Conservation (phyloP, 164 flowering plant species). For the Liquidambar formosana region DNA sequence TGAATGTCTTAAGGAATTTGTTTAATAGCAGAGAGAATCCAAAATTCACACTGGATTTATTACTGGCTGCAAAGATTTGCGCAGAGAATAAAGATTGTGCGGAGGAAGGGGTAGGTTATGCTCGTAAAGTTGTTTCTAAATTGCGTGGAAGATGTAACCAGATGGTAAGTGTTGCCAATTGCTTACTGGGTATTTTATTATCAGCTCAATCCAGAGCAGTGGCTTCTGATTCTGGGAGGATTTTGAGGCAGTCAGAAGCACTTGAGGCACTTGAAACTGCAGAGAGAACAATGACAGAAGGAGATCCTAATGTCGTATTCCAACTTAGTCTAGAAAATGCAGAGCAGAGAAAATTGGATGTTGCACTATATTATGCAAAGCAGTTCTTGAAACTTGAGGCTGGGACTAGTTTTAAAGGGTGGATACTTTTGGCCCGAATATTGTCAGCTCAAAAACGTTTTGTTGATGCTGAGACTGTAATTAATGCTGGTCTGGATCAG, state of each 20-base stretch:
- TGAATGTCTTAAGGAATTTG: slow-evolving; percentile 63
- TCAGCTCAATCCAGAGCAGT: slow-evolving; percentile 54
- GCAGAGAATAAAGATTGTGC: slow-evolving; percentile 34
- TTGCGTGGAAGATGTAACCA: slow-evolving; percentile 44
- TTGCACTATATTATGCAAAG: slow-evolving; percentile 73
- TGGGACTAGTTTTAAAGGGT: slow-evolving; percentile 61
- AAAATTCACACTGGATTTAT: slow-evolving; percentile 42
- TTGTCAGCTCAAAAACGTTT: slow-evolving; percentile 80
- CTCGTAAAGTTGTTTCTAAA: slow-evolving; percentile 35
- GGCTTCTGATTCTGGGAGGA: slow-evolving; percentile 57
- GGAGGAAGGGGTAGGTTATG: slow-evolving; percentile 65
- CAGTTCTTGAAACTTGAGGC: slow-evolving; percentile 61
- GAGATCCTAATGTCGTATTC: slow-evolving; percentile 49
- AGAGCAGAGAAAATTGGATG: slow-evolving; percentile 82
- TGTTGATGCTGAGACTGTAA: slow-evolving; percentile 68
- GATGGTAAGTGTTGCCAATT: slow-evolving; percentile 48
- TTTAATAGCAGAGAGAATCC: slow-evolving; percentile 49
- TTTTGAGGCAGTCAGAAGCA: slow-evolving; percentile 52
- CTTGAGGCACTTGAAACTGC: slow-evolving; percentile 67
- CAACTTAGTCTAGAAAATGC: slow-evolving; percentile 78
- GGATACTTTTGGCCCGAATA: slow-evolving; percentile 73
- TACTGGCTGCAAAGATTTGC: slow-evolving; percentile 84
- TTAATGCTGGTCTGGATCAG: slow-evolving; percentile 81
- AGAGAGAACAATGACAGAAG: slow-evolving; percentile 34
- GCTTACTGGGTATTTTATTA: slow-evolving; percentile 55